Conservation (phyloP, 2,329 filamentous ascomycete genomes). For the Raffaelea albimanens region DNA sequence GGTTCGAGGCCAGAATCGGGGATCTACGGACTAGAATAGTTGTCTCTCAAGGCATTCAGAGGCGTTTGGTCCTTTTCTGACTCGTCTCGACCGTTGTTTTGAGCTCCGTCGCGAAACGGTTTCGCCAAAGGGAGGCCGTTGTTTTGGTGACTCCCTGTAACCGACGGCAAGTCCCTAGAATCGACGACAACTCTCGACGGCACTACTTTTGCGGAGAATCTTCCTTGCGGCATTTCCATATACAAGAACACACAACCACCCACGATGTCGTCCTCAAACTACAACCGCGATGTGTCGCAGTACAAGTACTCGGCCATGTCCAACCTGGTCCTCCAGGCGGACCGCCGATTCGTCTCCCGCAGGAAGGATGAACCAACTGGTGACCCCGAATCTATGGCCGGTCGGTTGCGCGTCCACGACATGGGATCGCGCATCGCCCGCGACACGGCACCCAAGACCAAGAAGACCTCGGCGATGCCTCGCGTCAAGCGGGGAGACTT, state of each 20-base stretch:
- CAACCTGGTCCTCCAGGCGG: conserved; percentile 99
- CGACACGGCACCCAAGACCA: conserved; percentile 71
- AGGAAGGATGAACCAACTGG: conserved; percentile 91
- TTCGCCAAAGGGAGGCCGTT: neutral
- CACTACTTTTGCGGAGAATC: too few relatives aligned
- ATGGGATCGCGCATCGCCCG: conserved; percentile 83
- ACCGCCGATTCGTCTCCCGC: conserved; percentile 88
- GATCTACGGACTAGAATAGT: too few relatives aligned
- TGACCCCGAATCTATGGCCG: conserved; percentile 93
- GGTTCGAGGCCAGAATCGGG: neutral
- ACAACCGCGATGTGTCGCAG: conserved; percentile 77
- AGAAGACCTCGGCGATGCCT: conserved; percentile 60
- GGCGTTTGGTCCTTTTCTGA: too few relatives aligned
- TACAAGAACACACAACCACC: neutral
- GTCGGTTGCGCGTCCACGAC: conserved; percentile 83
- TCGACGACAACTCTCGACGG: neutral
- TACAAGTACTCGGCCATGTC: conserved; percentile 99
- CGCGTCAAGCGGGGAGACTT: conserved; percentile 67
- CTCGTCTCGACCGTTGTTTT: too few relatives aligned
- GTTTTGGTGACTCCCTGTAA: too few relatives aligned
- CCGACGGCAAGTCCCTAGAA: too few relatives aligned
- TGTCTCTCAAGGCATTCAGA: too few relatives aligned
- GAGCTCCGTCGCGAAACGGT: too few relatives aligned
- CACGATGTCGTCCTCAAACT: conserved; percentile 54
- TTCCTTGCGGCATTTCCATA: neutral